Percentiles rank a stretch among this genome's conserved stretches.
Conservation (phyloP, 2,329 filamentous ascomycete species). For the Botrytis cinerea region DNA sequence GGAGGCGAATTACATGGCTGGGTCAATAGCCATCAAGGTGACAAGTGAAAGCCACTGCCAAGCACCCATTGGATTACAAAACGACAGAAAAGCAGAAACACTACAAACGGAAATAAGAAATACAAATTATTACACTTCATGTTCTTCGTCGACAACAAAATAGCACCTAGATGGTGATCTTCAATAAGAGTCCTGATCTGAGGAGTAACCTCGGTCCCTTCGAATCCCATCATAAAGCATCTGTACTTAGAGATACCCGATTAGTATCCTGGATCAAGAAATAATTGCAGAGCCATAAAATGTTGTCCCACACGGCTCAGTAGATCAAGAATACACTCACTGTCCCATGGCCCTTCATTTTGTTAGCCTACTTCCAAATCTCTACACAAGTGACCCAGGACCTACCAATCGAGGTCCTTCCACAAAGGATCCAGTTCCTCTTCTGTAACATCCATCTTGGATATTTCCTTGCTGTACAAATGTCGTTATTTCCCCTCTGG, state of each 20-base stretch:
- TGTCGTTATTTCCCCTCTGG: background rate
- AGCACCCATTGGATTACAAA: conserved; percentile 1
- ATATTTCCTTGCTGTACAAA: background rate
- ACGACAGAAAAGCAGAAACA: conserved; percentile 20
- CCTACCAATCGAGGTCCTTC: conserved; percentile 41
- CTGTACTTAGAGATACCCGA: background rate
- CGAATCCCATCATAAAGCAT: conserved; percentile 58
- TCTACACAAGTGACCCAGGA: conserved; percentile 18
- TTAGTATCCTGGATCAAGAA: conserved; percentile 8
- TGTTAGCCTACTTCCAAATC: conserved; percentile 16
- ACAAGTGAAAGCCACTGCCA: background rate
- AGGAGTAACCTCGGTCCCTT: conserved; percentile 79
- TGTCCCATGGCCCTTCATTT: conserved; percentile 66
- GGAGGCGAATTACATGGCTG: conserved; percentile 1
- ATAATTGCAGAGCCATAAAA: background rate
- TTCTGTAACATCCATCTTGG: conserved; percentile 55
- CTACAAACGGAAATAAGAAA: conserved; percentile 11
- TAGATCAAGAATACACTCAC: conserved; percentile 66
- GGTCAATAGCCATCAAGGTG: background rate
- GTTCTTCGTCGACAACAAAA: conserved; percentile 82
- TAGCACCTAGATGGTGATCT: conserved; percentile 83
- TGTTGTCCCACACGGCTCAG: conserved; percentile 8
- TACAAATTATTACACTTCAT: conserved; percentile 63
- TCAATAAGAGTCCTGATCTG: conserved; percentile 80
- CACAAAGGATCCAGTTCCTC: conserved; percentile 41